These are phyloP conservation scores for Diversispora epigaea DNA, from an alignment of 192 early-diverging fungal genomes.

Conservation along the genomic window DNA sequence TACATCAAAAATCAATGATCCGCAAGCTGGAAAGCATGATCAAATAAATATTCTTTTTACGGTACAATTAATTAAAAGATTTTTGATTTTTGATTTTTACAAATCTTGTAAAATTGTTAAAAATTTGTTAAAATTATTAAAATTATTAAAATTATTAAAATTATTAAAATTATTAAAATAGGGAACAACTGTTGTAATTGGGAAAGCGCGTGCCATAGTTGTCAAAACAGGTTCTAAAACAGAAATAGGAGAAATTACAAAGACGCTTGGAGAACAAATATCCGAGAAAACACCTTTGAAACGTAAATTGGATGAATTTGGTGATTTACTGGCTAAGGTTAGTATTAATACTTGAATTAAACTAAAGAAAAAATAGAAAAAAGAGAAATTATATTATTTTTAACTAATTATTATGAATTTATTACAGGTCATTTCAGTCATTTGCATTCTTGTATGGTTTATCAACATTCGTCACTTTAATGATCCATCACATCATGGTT, in stretches of 20 bases:
- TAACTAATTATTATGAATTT: constrained; percentile 41
- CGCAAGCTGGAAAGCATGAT: constrained; percentile 88
- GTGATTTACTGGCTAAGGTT: constrained; percentile 77
- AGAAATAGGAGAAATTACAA: constrained; percentile 93
- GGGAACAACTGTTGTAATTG: constrained; percentile 92
- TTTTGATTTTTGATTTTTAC: too few relatives aligned
- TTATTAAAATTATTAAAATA: constrained; percentile 43
- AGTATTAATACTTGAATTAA: constrained; percentile 39
- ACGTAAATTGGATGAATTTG: constrained; percentile 94
- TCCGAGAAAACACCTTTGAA: constrained; percentile 96
- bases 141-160: constrained; percentile 52
- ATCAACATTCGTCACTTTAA: constrained; percentile 98
- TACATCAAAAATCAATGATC: constrained; percentile 58
- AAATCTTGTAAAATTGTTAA: constrained; percentile 16
- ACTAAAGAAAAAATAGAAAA: background rate
- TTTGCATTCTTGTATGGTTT: constrained; percentile 95
- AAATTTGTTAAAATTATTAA: constrained; percentile 67
- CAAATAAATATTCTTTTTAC: constrained; percentile 97
- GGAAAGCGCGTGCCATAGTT: constrained; percentile 86
- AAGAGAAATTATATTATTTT: background rate
- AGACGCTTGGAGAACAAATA: constrained; percentile 78
- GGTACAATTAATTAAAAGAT: constrained; percentile 38
- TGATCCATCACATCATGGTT: constrained; percentile 85
- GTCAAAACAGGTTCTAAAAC: constrained; percentile 84
- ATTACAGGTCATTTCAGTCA: constrained; percentile 67